phyloP scores from a whole-genome alignment of 1,284 basidiomycete species.

The Sporisorium scitamineum region DNA sequence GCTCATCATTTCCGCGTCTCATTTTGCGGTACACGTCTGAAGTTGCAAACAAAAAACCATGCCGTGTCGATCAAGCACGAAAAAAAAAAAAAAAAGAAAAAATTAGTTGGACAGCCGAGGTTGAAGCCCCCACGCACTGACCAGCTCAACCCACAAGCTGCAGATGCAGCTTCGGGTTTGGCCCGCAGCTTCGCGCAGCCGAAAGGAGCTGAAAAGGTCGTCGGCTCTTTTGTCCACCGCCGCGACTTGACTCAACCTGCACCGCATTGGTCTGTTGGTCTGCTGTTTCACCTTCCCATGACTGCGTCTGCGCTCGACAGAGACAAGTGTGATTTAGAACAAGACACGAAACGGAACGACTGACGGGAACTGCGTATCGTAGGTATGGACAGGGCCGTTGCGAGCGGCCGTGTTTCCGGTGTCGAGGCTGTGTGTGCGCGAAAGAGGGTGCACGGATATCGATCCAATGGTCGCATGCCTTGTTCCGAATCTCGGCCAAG shows the following conservation, averaged over 20 bases:
- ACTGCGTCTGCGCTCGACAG: too few species aligned
- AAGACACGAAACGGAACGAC: too few species aligned
- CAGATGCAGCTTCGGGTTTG: constrained; percentile 13
- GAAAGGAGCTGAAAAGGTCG: neutral
- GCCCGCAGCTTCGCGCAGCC: constrained; percentile 10
- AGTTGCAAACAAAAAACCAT: constrained; percentile 13
- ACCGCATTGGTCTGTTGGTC: too few species aligned
- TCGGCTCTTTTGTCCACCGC: too few species aligned
- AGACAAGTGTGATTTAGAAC: too few species aligned
- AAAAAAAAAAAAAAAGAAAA: too few species aligned
- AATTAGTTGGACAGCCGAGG: too few species aligned
- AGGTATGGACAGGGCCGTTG: neutral
- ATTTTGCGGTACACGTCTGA: constrained; percentile 10
- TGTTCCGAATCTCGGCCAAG: neutral
- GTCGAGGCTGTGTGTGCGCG: neutral
- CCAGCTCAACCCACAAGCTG: neutral
- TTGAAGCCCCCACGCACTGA: constrained; percentile 3
- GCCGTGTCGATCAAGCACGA: constrained; percentile 19
- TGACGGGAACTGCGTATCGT: too few species aligned
- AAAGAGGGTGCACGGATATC: neutral
- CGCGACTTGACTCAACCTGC: too few species aligned
- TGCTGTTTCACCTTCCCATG: too few species aligned
- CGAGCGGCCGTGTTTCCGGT: neutral
- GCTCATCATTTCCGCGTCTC: constrained; percentile 5
- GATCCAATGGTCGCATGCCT: neutral